phyloP scores from a whole-genome alignment of 2,329 filamentous ascomycete genomes.

The Trichoderma koningii region DNA sequence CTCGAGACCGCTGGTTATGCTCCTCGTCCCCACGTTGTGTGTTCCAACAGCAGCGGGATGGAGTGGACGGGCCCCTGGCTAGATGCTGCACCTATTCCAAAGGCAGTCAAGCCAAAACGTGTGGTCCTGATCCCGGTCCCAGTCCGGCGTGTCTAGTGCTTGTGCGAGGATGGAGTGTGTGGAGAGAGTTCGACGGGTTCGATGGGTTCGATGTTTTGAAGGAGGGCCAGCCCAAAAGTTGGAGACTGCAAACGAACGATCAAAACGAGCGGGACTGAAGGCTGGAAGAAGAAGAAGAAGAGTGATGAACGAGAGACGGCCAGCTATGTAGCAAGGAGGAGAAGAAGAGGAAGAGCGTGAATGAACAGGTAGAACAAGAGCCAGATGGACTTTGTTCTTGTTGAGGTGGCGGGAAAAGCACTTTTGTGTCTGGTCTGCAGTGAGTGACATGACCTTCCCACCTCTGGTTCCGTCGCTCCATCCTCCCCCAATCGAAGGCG shows the following conservation, averaged over 20 bases:
- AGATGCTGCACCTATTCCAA: conserved; percentile 14
- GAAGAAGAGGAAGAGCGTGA: background rate
- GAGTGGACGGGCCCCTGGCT: conserved; percentile 4
- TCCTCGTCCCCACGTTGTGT: background rate
- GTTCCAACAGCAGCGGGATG: conserved; percentile 8
- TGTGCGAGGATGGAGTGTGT: background rate
- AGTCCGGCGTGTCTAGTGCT: background rate
- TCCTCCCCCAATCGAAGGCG: background rate
- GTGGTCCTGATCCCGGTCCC: background rate
- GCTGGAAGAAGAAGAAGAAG: no score
- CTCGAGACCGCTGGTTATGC: background rate
- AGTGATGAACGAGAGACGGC: background rate
- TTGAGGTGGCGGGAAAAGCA: conserved; percentile 10
- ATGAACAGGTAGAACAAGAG: background rate
- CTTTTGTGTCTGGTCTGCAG: background rate
- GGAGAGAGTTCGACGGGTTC: background rate
- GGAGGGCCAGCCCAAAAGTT: background rate
- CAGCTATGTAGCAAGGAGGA: background rate
- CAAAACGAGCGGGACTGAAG: background rate
- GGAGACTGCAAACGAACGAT: background rate
- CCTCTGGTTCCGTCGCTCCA: no score
- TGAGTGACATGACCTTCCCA: conserved; percentile 3
- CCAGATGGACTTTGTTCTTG: background rate
- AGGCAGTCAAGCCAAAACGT: background rate
- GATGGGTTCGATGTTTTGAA: background rate